Percentiles rank a stretch among this genome's conserved stretches.
These are phyloP conservation scores for Fraxinus baroniana DNA, from an alignment of 305 asterid species.

Conservation along the genomic window DNA sequence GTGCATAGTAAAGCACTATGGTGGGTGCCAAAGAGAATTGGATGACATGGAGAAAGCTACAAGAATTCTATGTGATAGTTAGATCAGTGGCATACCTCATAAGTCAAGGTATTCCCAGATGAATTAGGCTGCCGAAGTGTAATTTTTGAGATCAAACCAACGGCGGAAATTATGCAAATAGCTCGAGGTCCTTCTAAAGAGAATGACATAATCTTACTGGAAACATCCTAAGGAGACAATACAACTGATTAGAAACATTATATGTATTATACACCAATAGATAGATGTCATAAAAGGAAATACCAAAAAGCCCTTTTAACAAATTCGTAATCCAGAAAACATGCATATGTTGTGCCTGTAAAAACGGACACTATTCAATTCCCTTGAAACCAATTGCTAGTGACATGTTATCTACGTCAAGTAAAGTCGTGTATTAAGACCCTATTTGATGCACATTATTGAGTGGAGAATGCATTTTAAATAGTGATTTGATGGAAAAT, in stretches of 20 bases:
- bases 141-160: conserved; percentile 69
- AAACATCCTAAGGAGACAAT: conserved; percentile 57
- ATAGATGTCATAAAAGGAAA: not conserved
- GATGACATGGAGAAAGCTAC: not conserved
- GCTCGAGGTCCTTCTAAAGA: conserved; percentile 84
- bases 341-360: not conserved
- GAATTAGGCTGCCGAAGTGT: conserved; percentile 67
- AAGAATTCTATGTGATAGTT: not conserved
- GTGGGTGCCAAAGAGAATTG: not conserved
- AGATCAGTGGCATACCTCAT: conserved; percentile 53
- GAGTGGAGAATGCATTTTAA: too few species aligned
- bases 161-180: conserved; percentile 73
- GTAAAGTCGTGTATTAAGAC: not conserved
- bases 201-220: conserved; percentile 66
- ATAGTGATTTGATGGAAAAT: too few species aligned
- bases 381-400: not conserved
- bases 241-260: conserved; percentile 21
- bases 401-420: not conserved
- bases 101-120: conserved; percentile 53
- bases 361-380: not conserved
- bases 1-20: not conserved
- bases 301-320: not conserved
- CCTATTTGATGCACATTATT: too few species aligned
- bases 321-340: not conserved
- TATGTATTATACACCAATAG: not conserved